Percentiles rank a stretch among this genome's conserved stretches.
phyloP scores from a whole-genome alignment of 2,329 filamentous ascomycete genomes.

The Fusarium verrucosum region DNA sequence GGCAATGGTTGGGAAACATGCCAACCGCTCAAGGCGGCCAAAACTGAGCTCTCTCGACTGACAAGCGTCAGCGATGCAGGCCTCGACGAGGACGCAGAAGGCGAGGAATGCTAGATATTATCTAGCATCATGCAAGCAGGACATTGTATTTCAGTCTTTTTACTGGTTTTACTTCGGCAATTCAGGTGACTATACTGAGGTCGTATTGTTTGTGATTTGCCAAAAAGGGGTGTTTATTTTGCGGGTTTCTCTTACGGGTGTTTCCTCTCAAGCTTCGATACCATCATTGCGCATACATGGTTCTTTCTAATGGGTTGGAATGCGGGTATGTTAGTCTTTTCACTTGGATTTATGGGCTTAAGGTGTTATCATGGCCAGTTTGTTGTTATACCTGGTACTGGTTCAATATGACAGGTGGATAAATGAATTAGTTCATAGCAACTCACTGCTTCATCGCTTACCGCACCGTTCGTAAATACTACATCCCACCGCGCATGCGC shows the following conservation, averaged over 20 bases:
- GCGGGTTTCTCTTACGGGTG: background rate
- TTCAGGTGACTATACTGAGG: background rate
- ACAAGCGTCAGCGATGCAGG: background rate
- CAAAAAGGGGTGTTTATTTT: background rate
- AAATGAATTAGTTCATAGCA: background rate
- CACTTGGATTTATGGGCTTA: background rate
- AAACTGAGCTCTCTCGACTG: slow-evolving; percentile 19
- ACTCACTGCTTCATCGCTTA: background rate
- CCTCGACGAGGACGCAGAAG: slow-evolving; percentile 44
- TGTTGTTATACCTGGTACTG: background rate
- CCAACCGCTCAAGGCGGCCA: slow-evolving; percentile 43
- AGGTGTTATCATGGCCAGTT: background rate
- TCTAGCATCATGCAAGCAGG: background rate
- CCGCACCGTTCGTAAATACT: background rate
- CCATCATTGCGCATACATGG: slow-evolving; percentile 12
- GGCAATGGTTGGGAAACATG: slow-evolving; percentile 48
- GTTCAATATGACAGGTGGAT: background rate
- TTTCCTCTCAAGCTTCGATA: slow-evolving; percentile 15
- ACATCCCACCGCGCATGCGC: background rate
- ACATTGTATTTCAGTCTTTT: background rate
- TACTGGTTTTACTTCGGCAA: background rate
- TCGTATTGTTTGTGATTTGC: background rate
- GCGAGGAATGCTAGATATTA: slow-evolving; percentile 37
- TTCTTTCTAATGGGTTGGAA: background rate
- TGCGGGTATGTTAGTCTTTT: background rate